These are phyloP conservation scores for Chondrus crispus DNA, from an alignment of 23 red algal species.

Conservation along the genomic window DNA sequence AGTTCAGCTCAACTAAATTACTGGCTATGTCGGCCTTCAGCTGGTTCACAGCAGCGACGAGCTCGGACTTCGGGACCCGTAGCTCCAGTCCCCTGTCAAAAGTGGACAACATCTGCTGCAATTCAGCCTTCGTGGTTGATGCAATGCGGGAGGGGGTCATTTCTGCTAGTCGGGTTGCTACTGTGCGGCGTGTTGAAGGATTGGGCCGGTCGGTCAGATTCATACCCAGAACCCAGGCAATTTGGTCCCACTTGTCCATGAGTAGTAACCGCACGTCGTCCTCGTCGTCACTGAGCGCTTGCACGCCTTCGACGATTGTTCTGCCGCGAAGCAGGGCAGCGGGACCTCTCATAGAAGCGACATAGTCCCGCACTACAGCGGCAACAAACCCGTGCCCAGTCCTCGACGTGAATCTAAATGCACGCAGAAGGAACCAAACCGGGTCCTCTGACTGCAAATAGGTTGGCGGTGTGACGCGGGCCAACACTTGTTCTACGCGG, in stretches of 20 bases:
- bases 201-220: neutral
- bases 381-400: neutral
- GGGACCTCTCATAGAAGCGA: neutral
- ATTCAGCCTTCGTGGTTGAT: neutral
- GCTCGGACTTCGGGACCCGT: neutral
- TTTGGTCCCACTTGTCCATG: neutral
- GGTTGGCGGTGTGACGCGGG: neutral
- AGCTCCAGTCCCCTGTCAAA: neutral
- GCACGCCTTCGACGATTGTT: neutral
- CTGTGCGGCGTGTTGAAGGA: no score
- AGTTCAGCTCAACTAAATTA: neutral
- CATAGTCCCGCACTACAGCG: neutral
- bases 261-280: neutral
- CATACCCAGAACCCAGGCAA: neutral
- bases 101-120: neutral
- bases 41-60: neutral
- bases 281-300: neutral
- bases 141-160: no score
- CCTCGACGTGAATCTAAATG: slow-evolving; percentile 15
- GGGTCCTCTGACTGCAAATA: neutral
- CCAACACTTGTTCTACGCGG: neutral
- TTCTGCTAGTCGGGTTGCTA: no score
- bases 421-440: neutral
- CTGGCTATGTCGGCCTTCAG: neutral
- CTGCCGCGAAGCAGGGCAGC: neutral